Evolutionary conservation across 257 asterid genomes (phyloP).

Genomic region (Solanum lignicaule): DNA sequence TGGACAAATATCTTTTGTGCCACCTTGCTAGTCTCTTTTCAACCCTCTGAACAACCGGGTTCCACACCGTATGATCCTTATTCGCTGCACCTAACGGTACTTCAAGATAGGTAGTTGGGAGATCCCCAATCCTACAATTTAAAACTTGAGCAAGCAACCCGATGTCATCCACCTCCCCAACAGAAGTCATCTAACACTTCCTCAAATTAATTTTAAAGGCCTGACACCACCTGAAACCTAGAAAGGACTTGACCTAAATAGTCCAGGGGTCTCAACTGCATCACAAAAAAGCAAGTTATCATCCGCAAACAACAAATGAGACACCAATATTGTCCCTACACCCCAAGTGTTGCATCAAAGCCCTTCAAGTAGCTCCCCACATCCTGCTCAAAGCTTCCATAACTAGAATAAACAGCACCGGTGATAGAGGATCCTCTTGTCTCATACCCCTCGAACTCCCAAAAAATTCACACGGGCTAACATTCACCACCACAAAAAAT

Average conservation of each 20-base stretch:
- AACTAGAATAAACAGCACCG: background rate
- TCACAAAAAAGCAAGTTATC: background rate
- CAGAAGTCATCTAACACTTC: background rate
- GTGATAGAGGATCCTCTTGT: background rate
- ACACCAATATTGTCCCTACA: background rate
- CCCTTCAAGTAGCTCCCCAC: background rate
- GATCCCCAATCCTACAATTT: background rate
- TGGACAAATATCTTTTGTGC: background rate
- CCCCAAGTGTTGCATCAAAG: background rate
- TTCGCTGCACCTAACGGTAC: background rate
- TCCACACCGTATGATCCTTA: background rate
- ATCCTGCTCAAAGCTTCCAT: background rate
- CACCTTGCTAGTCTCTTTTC: background rate
- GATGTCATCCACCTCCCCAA: background rate
- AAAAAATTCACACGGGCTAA: background rate
- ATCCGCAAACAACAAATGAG: background rate
- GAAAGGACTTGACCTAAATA: background rate
- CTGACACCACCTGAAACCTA: background rate
- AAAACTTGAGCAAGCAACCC: background rate
- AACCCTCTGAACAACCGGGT: background rate
- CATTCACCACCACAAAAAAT: background rate
- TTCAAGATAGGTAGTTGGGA: background rate
- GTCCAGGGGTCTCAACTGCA: background rate
- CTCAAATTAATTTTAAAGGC: background rate
- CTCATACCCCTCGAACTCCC: background rate